Conservation (phyloP, 1,139 yeast species). For the Magnusiomyces ingens region DNA sequence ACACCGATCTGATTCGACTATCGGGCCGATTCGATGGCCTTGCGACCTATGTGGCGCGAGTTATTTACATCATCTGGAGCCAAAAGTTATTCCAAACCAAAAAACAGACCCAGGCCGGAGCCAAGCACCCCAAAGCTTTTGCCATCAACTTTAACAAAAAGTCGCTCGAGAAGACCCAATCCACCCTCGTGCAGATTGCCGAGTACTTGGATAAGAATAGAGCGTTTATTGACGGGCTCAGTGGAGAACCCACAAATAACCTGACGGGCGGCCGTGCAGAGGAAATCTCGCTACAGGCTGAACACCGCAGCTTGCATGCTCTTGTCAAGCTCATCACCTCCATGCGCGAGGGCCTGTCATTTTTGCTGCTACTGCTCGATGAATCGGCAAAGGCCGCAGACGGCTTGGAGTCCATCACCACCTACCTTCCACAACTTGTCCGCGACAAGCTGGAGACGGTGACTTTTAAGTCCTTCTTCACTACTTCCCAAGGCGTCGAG, state of each 20-base stretch:
- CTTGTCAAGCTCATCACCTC: constrained; percentile 68
- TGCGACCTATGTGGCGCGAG: constrained; percentile 70
- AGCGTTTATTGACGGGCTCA: constrained; percentile 38
- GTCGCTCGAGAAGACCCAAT: constrained; percentile 28
- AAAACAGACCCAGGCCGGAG: constrained; percentile 5
- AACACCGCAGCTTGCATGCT: constrained; percentile 80
- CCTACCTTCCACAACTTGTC: constrained; percentile 55
- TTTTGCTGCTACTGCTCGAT: constrained; percentile 71
- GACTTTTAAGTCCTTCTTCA: constrained; percentile 68
- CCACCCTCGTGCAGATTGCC: constrained; percentile 30
- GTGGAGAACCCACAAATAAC: constrained; percentile 31
- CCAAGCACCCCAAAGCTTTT: constrained; percentile 7
- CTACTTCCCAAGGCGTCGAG: constrained; percentile 55
- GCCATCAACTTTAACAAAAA: constrained; percentile 17
- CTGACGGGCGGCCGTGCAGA: constrained; percentile 24
- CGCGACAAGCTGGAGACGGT: constrained; percentile 63
- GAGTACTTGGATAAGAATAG: constrained; percentile 36
- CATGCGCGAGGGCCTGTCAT: constrained; percentile 85
- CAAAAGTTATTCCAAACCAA: constrained; percentile 49
- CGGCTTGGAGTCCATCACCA: constrained; percentile 57
- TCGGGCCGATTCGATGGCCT: constrained; percentile 92
- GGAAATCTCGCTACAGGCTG: constrained; percentile 82
- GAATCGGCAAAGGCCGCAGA: constrained; percentile 45
- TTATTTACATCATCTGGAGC: constrained; percentile 75
- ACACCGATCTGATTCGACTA: constrained; percentile 53